Evolutionary conservation across 306 rosid genomes (phyloP).

Genomic region (Prunus mongolica): DNA sequence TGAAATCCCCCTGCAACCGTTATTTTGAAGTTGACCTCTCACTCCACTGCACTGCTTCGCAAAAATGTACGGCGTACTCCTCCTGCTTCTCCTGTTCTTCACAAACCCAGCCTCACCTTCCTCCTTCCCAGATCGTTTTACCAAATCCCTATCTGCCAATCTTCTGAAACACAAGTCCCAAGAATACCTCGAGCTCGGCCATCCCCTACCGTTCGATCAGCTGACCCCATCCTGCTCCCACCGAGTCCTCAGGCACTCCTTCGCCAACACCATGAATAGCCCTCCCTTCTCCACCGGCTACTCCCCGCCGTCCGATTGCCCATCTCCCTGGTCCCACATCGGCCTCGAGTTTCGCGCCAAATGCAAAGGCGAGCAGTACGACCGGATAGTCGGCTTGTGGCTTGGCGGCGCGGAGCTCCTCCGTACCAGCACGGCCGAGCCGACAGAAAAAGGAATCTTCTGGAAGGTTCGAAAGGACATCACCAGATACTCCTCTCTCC

Average conservation of each 20-base stretch:
- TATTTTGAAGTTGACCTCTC: neutral
- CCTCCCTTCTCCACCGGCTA: slow-evolving; percentile 62
- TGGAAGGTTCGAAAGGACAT: slow-evolving; percentile 75
- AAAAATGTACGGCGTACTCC: slow-evolving; percentile 27
- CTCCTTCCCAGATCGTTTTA: slow-evolving; percentile 43
- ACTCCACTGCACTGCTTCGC: neutral
- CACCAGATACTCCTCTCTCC: slow-evolving; percentile 61
- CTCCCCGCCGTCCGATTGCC: slow-evolving; percentile 51
- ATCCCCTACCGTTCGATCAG: slow-evolving; percentile 41
- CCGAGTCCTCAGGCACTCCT: slow-evolving; percentile 53
- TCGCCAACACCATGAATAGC: slow-evolving; percentile 58
- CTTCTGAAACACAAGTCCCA: neutral
- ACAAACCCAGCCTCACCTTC: slow-evolving; percentile 10
- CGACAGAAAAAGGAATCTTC: slow-evolving; percentile 47
- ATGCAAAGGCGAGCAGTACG: slow-evolving; percentile 71
- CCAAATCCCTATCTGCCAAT: slow-evolving; percentile 14
- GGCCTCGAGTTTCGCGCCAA: slow-evolving; percentile 46
- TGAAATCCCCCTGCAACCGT: neutral
- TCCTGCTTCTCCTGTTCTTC: neutral
- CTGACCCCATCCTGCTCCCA: slow-evolving; percentile 52
- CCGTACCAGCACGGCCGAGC: slow-evolving; percentile 83
- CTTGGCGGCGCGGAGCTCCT: slow-evolving; percentile 70
- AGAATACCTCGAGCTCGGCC: slow-evolving; percentile 57
- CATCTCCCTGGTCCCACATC: slow-evolving; percentile 59
- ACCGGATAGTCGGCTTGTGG: slow-evolving; percentile 77